Evolutionary conservation across 192 early-diverging fungal genomes (phyloP).

Genomic region (Coemansia sp.): DNA sequence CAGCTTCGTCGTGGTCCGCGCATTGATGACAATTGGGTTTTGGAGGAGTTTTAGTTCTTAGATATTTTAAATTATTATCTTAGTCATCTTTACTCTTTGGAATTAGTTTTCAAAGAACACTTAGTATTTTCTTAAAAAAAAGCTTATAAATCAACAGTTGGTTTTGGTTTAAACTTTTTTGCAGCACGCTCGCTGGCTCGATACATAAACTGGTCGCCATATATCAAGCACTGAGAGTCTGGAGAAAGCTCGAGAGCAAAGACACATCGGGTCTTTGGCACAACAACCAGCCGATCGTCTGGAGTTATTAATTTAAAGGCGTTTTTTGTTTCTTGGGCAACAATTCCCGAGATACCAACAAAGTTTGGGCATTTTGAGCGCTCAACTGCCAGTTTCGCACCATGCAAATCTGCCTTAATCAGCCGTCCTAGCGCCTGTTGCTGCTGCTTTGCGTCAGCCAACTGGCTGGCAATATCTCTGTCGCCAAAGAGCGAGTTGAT

Average conservation of each 20-base stretch:
- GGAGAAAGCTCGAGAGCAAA: constrained; percentile 54
- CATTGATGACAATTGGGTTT: constrained; percentile 28
- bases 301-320: constrained; percentile 75
- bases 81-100: background rate
- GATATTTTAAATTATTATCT: constrained; percentile 3
- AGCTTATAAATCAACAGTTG: constrained; percentile 29
- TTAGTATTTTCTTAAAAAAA: background rate
- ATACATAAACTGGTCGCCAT: constrained; percentile 75
- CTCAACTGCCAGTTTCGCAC: constrained; percentile 70
- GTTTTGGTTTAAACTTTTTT: constrained; percentile 55
- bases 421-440: constrained; percentile 23
- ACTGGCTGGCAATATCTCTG: constrained; percentile 16
- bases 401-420: constrained; percentile 85
- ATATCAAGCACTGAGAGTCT: constrained; percentile 58
- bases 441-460: constrained; percentile 49
- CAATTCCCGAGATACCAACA: constrained; percentile 76
- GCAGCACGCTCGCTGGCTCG: constrained; percentile 70
- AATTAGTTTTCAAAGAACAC: too few relatives aligned
- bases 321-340: constrained; percentile 87
- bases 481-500: constrained; percentile 63
- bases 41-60: constrained; percentile 14
- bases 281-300: constrained; percentile 60
- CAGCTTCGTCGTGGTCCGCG: constrained; percentile 25
- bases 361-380: constrained; percentile 75
- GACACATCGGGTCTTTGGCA: constrained; percentile 71